Conservation (phyloP, 1,139 yeast genomes). For the Blastobotrys petasosporus region DNA sequence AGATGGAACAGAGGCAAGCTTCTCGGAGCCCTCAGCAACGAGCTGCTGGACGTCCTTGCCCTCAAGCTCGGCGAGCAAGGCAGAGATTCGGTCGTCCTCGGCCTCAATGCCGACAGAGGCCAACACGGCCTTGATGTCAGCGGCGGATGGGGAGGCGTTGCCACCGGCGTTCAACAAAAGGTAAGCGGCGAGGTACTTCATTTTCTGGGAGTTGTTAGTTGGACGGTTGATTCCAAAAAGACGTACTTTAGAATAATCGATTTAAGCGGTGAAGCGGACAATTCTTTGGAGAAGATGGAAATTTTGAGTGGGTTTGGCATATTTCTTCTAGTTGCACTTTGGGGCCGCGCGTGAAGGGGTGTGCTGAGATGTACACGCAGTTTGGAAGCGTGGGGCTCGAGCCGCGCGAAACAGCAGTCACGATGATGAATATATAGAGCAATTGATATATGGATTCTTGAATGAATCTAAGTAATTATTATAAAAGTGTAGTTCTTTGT, state of each 20-base stretch:
- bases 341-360: no score
- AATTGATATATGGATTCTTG: no score
- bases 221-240: no score
- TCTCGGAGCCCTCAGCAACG: conserved; percentile 91
- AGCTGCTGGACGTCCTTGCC: conserved; percentile 91
- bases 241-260: conserved; percentile 46
- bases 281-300: conserved; percentile 41
- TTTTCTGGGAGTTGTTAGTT: conserved; percentile 16
- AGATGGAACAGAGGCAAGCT: conserved; percentile 95
- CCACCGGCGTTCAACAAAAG: conserved; percentile 44
- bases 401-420: no score
- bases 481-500: no score
- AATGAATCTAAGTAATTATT: no score
- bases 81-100: conserved; percentile 80
- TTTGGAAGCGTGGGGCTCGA: no score
- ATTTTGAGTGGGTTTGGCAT: conserved; percentile 3
- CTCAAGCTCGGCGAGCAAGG: conserved; percentile 84
- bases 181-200: conserved; percentile 48
- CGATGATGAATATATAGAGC: no score
- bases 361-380: no score
- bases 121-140: conserved; percentile 82
- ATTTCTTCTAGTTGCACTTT: no score
- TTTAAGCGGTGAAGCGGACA: conserved; percentile 57
- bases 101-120: conserved; percentile 95
- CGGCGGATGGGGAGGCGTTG: conserved; percentile 74